Evolutionary conservation across 257 asterid species (phyloP).

Genomic region (Penstemon barbatus): DNA sequence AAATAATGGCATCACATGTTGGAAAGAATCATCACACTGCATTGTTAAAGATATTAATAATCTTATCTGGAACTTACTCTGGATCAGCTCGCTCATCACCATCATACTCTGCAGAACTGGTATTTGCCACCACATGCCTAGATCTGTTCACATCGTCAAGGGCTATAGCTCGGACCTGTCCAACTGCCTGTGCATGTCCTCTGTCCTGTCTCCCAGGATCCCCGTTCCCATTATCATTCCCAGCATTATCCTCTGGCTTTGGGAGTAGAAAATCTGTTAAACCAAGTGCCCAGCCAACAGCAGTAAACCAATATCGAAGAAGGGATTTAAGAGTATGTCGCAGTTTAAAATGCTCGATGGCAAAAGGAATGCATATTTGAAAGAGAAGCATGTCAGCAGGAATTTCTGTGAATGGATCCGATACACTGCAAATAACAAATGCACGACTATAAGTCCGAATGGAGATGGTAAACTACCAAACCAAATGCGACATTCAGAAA

Average conservation of each 20-base stretch:
- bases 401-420: conserved; percentile 97
- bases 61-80: conserved; percentile 60
- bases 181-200: conserved; percentile 54
- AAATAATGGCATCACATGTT: neutral
- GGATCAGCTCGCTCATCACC: conserved; percentile 65
- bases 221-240: conserved; percentile 70
- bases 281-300: conserved; percentile 96
- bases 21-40: neutral
- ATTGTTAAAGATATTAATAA: neutral
- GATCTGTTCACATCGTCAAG: conserved; percentile 59
- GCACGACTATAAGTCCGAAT: conserved; percentile 9
- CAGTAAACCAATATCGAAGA: conserved; percentile 95
- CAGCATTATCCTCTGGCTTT: conserved; percentile 79
- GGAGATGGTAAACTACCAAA: conserved; percentile 15
- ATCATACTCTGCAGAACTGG: conserved; percentile 49
- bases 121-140: conserved; percentile 49
- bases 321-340: conserved; percentile 87
- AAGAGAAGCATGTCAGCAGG: conserved; percentile 98
- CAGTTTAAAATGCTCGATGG: conserved; percentile 90
- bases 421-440: conserved; percentile 57
- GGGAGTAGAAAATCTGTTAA: conserved; percentile 86
- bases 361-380: conserved; percentile 98
- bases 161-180: conserved; percentile 60
- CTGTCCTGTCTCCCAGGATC: conserved; percentile 75
- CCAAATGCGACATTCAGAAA: conserved; percentile 1